Evolutionary conservation across 2,329 filamentous ascomycete species (phyloP).

Genomic region (Neopestalotiopsis sp.): DNA sequence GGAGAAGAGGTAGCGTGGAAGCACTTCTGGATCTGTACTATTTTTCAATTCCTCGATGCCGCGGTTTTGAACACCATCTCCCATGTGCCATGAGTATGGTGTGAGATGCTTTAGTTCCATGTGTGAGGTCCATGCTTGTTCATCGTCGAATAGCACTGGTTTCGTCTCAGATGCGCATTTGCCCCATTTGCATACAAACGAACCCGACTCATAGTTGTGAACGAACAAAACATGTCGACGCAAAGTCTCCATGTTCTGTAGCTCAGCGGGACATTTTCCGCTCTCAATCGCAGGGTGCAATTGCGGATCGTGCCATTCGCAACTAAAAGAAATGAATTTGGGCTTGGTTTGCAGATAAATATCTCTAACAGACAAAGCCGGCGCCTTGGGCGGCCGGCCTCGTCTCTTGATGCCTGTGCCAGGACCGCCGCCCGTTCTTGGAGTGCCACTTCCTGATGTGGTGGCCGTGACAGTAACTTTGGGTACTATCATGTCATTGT

Average conservation of each 20-base stretch:
- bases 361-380: slow-evolving; percentile 44
- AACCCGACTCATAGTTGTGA: slow-evolving; percentile 42
- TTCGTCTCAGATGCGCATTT: slow-evolving; percentile 39
- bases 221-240: slow-evolving; percentile 57
- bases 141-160: slow-evolving; percentile 28
- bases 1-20: slow-evolving; percentile 60
- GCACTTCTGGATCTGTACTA: slow-evolving; percentile 28
- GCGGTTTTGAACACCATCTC: slow-evolving; percentile 61
- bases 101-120: slow-evolving; percentile 59
- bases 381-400: slow-evolving; percentile 47
- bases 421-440: neutral
- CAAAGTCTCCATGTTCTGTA: slow-evolving; percentile 67
- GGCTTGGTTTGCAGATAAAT: slow-evolving; percentile 49
- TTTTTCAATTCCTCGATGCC: slow-evolving; percentile 28
- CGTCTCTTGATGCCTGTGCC: slow-evolving; percentile 30
- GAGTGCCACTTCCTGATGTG: slow-evolving; percentile 3
- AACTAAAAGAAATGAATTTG: slow-evolving; percentile 58
- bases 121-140: slow-evolving; percentile 51
- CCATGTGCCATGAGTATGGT: slow-evolving; percentile 61
- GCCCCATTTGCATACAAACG: slow-evolving; percentile 44
- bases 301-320: slow-evolving; percentile 56
- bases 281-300: slow-evolving; percentile 25
- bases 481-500: neutral
- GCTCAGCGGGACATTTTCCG: slow-evolving; percentile 57
- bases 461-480: neutral